Conservation (phyloP, 495 filamentous ascomycete genomes). For the Neurospora hispaniola region DNA sequence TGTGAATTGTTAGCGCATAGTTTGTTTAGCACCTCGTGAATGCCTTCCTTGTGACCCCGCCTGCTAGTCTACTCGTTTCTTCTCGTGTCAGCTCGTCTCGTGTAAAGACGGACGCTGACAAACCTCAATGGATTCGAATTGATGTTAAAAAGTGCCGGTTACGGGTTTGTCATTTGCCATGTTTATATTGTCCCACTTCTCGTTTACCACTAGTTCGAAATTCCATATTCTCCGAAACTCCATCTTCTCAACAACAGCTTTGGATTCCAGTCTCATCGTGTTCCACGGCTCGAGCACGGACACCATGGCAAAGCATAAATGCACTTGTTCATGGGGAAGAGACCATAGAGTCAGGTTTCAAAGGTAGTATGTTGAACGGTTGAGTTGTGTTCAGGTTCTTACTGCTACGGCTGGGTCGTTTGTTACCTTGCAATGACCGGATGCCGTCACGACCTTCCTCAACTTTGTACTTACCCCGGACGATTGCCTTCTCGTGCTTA, state of each 20-base stretch:
- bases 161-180: background rate
- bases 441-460: background rate
- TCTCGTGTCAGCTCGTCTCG: background rate
- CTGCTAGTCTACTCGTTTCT: background rate
- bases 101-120: background rate
- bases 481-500: background rate
- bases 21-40: background rate
- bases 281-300: background rate
- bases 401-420: background rate
- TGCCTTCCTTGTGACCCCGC: background rate
- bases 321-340: background rate
- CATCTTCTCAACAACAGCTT: background rate
- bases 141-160: background rate
- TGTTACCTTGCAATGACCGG: background rate
- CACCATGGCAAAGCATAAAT: background rate
- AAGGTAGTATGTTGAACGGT: background rate
- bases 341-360: background rate
- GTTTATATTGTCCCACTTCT: background rate
- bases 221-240: no score
- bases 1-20: background rate
- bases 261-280: background rate
- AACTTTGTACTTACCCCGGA: background rate
- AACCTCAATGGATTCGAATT: background rate
- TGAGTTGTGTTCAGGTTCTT: background rate
- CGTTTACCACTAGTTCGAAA: background rate